Conservation (phyloP, 345 rosid genomes). For the Excoecaria agallocha region DNA sequence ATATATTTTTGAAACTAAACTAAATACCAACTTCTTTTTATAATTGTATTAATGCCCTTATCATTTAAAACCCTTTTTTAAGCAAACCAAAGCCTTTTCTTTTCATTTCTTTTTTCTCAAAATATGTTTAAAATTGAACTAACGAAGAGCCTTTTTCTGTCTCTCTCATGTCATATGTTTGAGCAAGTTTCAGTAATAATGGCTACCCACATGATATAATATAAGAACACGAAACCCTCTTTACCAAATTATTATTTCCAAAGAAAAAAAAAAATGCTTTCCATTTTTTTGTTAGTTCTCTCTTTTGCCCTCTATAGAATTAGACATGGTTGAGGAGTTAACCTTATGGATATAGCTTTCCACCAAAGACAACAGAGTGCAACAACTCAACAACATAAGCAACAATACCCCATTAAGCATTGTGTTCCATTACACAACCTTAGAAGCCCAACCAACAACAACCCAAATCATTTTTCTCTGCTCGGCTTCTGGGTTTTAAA, state of each 20-base stretch:
- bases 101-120: slow-evolving; percentile 6
- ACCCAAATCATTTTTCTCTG: slow-evolving; percentile 21
- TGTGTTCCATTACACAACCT: slow-evolving; percentile 37
- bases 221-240: neutral
- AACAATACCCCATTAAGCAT: slow-evolving; percentile 31
- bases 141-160: slow-evolving; percentile 25
- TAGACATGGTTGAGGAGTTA: slow-evolving; percentile 30
- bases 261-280: neutral
- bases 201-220: slow-evolving; percentile 11
- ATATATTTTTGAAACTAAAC: slow-evolving; percentile 12
- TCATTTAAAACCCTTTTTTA: slow-evolving; percentile 25
- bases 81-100: slow-evolving; percentile 21
- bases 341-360: slow-evolving; percentile 49
- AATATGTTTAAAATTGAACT: neutral
- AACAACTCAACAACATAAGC: slow-evolving; percentile 22
- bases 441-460: slow-evolving; percentile 14
- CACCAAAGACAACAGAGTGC: slow-evolving; percentile 45
- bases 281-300: slow-evolving; percentile 6
- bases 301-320: slow-evolving; percentile 24
- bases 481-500: slow-evolving; percentile 41
- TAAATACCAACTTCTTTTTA: neutral
- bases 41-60: slow-evolving; percentile 4
- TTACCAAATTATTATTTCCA: slow-evolving; percentile 1
- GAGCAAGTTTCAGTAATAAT: slow-evolving; percentile 46
- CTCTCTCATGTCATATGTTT: slow-evolving; percentile 37